Base-by-base conservation (phyloP, 1,284 basidiomycete species). In the Cryptococcus maquisensis region DNA sequence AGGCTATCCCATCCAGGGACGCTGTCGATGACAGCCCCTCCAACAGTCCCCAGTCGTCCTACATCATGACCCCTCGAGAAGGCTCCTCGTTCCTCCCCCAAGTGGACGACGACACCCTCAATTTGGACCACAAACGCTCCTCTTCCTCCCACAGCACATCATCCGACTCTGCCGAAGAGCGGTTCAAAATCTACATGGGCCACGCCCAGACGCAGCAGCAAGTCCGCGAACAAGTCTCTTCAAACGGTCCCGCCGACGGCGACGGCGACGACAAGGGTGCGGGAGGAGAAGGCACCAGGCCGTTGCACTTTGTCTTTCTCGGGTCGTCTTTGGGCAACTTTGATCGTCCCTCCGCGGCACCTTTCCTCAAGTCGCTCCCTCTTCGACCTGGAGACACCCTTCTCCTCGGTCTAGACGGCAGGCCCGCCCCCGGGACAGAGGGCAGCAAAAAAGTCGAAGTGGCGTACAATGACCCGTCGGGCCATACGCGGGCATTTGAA, bases 281-380 rank as follows among this genome's bases (percentile, higher is more conserved):
- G 8, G 20, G 18, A 20, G n/a, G n/a, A 32, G 8, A 35, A 32
- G 26, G 16, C 16, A 28, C 10, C 18, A 64, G 75, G 40, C 87
- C 87, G 9, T 73, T 90, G 35, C 90, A 93, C 67, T 78, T 97
- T 53, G 78, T 97, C 56, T 98, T 96, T 80, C 80, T 98, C n/a
- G 95, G 95, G 0, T 95, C 90, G 0, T 92, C 91, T 0, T 77
- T 98, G 13, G 95, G 95, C 13, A 98, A 98, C 78, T 97, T 98
- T 73, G 73, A 80, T n/a, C 83, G 91, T 23, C 79, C 80, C 16
- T 86, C 82, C 24, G 89, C 87, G 7, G 81, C 81, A 1, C 77
- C 81, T 0, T 97, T 98, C 77, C 81, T 98, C 51, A 81, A 81
- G 13, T 83, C 83, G 1, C 79, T 96, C 21, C 90, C 91, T 12